Base-by-base conservation (phyloP, 139 green algal genomes). In the Limnomonas spitsbergensis region DNA sequence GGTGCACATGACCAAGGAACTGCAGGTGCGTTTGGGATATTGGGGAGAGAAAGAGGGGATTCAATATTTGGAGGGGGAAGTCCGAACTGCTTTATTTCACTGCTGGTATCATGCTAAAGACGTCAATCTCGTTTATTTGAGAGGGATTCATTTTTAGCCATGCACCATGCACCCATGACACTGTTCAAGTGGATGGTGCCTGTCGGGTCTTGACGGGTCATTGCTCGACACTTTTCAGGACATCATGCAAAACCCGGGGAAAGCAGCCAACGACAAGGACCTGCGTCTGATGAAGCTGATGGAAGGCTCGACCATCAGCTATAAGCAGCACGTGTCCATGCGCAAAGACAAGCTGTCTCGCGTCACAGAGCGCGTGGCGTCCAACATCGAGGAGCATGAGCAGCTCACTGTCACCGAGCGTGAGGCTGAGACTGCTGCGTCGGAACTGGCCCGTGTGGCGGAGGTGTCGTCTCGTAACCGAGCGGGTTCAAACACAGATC, bases 1-100 rank as follows among this genome's bases (percentile, higher is more conserved):
- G 42, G 66, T 86, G 77, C 81, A 86, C 77, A 76, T 82, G 27
- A 86, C 81, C 42, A 86, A 86, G 77, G 81, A 86, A 38, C 71
- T 86, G 36, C 81, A 86, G 81, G 81, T 75, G 27, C 36, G 35
- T 53, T 39, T 9, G 36, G 36, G 6, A 32, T 4, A 35, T n/a
- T 61, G 47, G 14, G 14, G 47, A 24, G 47, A 24, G 14, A 24
- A 24, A 24, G 47, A n/a, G 47, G 14, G 47, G 47, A 24, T 14
- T 61, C 47, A n/a, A 24, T 61, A 24, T 61, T 14, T 61, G 47
- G 47, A 24, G 47, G 47, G 47, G 47, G 14, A 61, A n/a, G 14
- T 61, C 47, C 24, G 47, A 61, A 14, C 24, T n/a, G 14, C 47
- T 61, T 61, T n/a, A 61, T 14, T 61, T 24, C 47, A n/a, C 24